Percentiles rank a stretch among this genome's conserved stretches.
phyloP scores from a whole-genome alignment of 164 flowering plant genomes.

The Nymphaea colorata region DNA sequence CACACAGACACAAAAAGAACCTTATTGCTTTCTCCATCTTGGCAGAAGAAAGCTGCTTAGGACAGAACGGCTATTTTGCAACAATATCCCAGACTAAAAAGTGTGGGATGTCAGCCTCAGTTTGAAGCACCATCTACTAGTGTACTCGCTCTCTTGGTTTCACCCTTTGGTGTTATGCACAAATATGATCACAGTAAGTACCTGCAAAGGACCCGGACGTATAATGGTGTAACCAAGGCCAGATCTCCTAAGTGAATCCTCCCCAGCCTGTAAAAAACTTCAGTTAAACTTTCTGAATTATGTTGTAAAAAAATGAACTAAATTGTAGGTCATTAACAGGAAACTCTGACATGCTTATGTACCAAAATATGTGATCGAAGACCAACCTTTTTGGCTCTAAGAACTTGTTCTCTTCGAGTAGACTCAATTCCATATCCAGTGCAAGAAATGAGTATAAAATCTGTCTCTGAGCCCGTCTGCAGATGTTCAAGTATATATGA shows the following conservation, averaged over 20 bases:
- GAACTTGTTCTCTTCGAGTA: constrained; percentile 81
- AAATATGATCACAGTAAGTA: constrained; percentile 9
- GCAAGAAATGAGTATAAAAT: constrained; percentile 87
- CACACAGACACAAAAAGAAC: too few relatives aligned
- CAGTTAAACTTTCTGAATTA: background rate
- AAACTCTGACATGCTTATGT: background rate
- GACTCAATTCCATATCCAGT: constrained; percentile 82
- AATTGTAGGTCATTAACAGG: background rate
- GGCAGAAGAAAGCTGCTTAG: too few relatives aligned
- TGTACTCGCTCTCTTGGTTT: too few relatives aligned
- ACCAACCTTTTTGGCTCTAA: constrained; percentile 80
- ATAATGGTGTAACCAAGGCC: constrained; percentile 96
- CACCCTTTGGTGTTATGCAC: background rate
- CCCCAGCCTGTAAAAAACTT: constrained; percentile 60
- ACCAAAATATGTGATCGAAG: background rate
- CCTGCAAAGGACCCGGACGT: constrained; percentile 93
- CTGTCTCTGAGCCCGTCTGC: constrained; percentile 97
- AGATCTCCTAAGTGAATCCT: constrained; percentile 81
- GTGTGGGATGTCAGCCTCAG: too few relatives aligned
- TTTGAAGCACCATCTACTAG: too few relatives aligned
- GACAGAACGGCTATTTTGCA: too few relatives aligned
- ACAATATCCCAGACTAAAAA: too few relatives aligned
- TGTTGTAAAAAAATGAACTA: background rate
- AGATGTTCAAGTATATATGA: constrained; percentile 3
- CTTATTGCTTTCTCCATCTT: too few relatives aligned